Evolutionary conservation across 164 flowering plant genomes (phyloP).

Genomic region (Umbilicus rupestris): DNA sequence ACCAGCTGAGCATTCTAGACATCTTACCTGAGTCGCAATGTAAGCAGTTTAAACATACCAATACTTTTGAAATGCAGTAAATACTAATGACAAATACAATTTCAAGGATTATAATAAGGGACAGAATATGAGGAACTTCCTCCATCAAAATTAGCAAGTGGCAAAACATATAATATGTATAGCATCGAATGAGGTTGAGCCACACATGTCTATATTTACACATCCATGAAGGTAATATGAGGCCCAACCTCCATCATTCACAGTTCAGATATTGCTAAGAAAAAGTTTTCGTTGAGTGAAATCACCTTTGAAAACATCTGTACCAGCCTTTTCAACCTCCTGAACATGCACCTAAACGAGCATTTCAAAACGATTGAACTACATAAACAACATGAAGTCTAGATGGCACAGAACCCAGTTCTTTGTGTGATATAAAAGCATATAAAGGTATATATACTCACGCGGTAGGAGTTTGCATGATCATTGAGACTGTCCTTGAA

Average conservation of each 20-base stretch:
- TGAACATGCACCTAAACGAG: conserved; percentile 71
- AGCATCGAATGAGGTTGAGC: no score
- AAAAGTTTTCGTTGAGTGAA: neutral
- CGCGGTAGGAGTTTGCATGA: conserved; percentile 75
- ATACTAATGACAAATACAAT: neutral
- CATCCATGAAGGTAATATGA: neutral
- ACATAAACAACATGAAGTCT: neutral
- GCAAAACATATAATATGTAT: no score
- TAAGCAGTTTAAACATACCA: neutral
- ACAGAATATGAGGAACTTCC: no score
- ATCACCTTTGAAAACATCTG: conserved; percentile 50
- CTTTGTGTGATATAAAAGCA: neutral
- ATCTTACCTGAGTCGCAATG: conserved; percentile 41
- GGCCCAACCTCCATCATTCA: no score
- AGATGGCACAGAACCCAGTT: neutral
- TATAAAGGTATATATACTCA: conserved; percentile 28
- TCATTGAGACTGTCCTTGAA: conserved; percentile 45
- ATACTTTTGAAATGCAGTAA: neutral
- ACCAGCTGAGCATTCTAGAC: conserved; percentile 91
- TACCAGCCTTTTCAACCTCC: conserved; percentile 40
- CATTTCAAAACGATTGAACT: conserved; percentile 5
- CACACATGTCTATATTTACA: no score
- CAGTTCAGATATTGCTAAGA: neutral
- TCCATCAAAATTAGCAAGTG: no score
- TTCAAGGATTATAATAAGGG: neutral